Evolutionary conservation across 2,329 filamentous ascomycete species (phyloP).

Genomic region (Xylaria sp.): DNA sequence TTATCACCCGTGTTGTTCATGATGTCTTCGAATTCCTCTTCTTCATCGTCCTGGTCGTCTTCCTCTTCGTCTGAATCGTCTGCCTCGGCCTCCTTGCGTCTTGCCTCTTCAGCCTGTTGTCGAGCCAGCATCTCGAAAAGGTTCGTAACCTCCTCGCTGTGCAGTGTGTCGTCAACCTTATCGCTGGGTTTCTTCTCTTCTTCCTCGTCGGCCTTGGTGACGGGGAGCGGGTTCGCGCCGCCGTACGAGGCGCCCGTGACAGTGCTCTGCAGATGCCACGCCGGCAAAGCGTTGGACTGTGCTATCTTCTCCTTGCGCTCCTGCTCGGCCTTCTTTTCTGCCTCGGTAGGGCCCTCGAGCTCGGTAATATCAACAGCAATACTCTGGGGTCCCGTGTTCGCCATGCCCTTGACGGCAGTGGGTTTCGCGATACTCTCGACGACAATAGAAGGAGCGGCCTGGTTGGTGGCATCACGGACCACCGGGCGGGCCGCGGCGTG

Average conservation of each 20-base stretch:
- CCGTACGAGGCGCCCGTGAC: constrained; percentile 71
- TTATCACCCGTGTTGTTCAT: constrained; percentile 47
- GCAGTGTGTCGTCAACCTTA: constrained; percentile 57
- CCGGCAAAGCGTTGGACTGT: constrained; percentile 74
- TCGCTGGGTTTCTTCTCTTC: constrained; percentile 59
- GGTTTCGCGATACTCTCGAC: constrained; percentile 66
- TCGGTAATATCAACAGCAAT: constrained; percentile 77
- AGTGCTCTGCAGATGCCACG: constrained; percentile 78
- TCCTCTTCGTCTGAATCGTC: constrained; percentile 53
- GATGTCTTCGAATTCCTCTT: constrained; percentile 53
- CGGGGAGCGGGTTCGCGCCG: constrained; percentile 46
- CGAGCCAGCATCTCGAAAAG: constrained; percentile 75
- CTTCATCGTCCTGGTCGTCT: constrained; percentile 45
- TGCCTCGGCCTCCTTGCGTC: constrained; percentile 61
- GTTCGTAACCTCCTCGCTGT: constrained; percentile 70
- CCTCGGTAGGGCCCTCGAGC: constrained; percentile 72
- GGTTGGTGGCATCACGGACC: constrained; percentile 73
- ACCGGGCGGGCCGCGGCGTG: constrained; percentile 72
- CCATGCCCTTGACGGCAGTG: constrained; percentile 75
- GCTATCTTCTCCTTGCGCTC: constrained; percentile 73
- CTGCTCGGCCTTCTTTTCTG: constrained; percentile 72
- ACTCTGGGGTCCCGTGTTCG: constrained; percentile 73
- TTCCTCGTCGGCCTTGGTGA: constrained; percentile 57
- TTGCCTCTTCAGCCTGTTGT: constrained; percentile 62
- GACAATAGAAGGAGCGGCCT: constrained; percentile 68